phyloP scores from a whole-genome alignment of 164 flowering plant genomes.

The Pachysandra terminalis region DNA sequence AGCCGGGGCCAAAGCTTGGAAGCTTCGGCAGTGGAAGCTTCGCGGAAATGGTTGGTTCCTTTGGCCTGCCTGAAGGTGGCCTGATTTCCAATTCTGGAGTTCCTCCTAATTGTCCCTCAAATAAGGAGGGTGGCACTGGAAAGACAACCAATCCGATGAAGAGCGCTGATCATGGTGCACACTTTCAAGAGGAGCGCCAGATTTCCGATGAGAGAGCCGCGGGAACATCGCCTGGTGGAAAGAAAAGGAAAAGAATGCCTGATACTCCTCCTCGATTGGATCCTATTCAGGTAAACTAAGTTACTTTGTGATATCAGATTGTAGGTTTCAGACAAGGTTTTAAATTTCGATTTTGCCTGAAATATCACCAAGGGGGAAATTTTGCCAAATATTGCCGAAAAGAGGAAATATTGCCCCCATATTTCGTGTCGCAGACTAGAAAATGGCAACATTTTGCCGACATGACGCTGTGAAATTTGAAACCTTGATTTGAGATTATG shows the following conservation, averaged over 20 bases:
- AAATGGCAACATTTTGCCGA: too few relatives aligned
- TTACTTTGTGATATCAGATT: too few relatives aligned
- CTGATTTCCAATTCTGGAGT: constrained; percentile 25
- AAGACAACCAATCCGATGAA: constrained; percentile 19
- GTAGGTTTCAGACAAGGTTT: too few relatives aligned
- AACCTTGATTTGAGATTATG: too few relatives aligned
- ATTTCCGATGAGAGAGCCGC: constrained; percentile 31
- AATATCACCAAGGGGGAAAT: too few relatives aligned
- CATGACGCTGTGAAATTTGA: too few relatives aligned
- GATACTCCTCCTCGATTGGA: constrained; percentile 37
- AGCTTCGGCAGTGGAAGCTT: constrained; percentile 55
- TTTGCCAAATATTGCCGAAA: too few relatives aligned
- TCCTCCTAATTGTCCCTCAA: constrained; percentile 28
- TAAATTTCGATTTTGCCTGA: too few relatives aligned
- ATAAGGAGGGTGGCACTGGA: constrained; percentile 28
- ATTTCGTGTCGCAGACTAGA: too few relatives aligned
- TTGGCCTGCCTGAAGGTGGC: constrained; percentile 37
- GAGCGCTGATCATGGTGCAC: constrained; percentile 17
- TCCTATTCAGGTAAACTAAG: constrained; percentile 39
- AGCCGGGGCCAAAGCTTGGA: constrained; percentile 45
- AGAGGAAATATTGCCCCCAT: too few relatives aligned
- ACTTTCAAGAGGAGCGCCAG: constrained; percentile 29
- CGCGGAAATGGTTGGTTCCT: constrained; percentile 57
- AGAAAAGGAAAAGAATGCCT: constrained; percentile 56
- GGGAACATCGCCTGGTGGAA: constrained; percentile 43